phyloP scores from a whole-genome alignment of 1,284 basidiomycete genomes.

The Sanghuangporus baumii region DNA sequence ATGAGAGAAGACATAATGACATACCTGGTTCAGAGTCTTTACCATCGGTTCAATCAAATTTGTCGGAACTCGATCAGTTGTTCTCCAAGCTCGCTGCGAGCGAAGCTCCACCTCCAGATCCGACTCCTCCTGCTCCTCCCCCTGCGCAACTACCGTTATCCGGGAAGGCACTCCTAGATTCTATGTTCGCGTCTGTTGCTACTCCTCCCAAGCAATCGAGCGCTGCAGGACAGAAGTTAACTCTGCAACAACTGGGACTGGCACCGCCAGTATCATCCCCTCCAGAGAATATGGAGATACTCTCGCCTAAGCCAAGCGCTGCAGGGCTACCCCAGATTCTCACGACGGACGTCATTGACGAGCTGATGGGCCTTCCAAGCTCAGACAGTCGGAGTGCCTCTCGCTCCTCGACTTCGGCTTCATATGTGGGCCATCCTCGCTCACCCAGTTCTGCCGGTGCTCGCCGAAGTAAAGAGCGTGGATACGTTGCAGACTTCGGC shows the following conservation, averaged over 20 bases:
- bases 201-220: background rate
- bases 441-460: conserved; percentile 13
- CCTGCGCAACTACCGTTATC: conserved; percentile 9
- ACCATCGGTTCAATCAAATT: conserved; percentile 18
- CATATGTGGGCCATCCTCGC: conserved; percentile 1
- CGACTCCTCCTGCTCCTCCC: conserved; percentile 1
- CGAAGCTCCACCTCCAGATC: conserved; percentile 2
- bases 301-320: conserved; percentile 16
- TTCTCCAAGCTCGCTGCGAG: conserved; percentile 44
- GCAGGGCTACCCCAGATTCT: conserved; percentile 17
- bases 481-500: conserved; percentile 15
- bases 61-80: conserved; percentile 56
- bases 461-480: conserved; percentile 9
- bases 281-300: conserved; percentile 14
- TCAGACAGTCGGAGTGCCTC: conserved; percentile 14
- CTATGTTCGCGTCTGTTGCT: conserved; percentile 24
- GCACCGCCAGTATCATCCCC: conserved; percentile 5
- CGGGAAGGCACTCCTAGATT: conserved; percentile 22
- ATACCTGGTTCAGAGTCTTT: background rate
- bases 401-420: conserved; percentile 12
- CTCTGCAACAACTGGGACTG: conserved; percentile 2
- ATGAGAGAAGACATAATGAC: no score
- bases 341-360: conserved; percentile 16
- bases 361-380: conserved; percentile 15
- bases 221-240: conserved; percentile 1